Conservation (phyloP, 2,329 filamentous ascomycete species). For the Keithomyces neogunnii region DNA sequence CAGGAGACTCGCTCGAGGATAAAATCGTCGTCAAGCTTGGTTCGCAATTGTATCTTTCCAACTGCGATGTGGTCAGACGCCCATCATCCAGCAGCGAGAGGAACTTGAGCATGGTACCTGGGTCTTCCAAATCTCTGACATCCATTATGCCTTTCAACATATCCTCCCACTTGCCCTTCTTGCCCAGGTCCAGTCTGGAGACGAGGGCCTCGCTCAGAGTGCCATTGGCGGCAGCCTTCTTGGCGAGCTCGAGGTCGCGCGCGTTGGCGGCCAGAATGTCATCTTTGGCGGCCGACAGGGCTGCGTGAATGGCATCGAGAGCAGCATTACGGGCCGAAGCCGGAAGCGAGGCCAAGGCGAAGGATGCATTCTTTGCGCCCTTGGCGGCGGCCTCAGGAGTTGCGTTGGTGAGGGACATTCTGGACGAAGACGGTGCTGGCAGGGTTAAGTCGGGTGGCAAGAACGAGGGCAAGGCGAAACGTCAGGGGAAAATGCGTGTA, state of each 20-base stretch:
- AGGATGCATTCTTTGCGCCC: constrained; percentile 73
- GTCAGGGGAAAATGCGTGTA: not conserved
- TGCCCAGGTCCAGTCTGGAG: constrained; percentile 77
- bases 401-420: constrained; percentile 85
- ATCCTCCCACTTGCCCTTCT: constrained; percentile 89
- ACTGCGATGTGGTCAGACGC: constrained; percentile 38
- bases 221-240: constrained; percentile 64
- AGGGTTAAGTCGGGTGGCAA: not conserved
- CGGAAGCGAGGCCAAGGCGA: constrained; percentile 72
- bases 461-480: not conserved
- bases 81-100: not conserved
- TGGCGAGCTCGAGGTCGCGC: constrained; percentile 68
- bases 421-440: constrained; percentile 5
- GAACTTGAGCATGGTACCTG: constrained; percentile 48
- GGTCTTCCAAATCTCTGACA: constrained; percentile 76
- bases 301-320: constrained; percentile 71
- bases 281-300: constrained; percentile 60
- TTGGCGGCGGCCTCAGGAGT: constrained; percentile 69
- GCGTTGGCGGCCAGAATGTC: constrained; percentile 82
- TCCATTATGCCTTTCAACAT: constrained; percentile 94
- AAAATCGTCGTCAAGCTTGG: constrained; percentile 77
- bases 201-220: constrained; percentile 73
- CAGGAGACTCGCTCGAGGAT: constrained; percentile 82
- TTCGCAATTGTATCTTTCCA: constrained; percentile 75
- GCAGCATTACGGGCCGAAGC: constrained; percentile 73